phyloP scores from a whole-genome alignment of 2,329 filamentous ascomycete species.

The Microascus cirrosus region DNA sequence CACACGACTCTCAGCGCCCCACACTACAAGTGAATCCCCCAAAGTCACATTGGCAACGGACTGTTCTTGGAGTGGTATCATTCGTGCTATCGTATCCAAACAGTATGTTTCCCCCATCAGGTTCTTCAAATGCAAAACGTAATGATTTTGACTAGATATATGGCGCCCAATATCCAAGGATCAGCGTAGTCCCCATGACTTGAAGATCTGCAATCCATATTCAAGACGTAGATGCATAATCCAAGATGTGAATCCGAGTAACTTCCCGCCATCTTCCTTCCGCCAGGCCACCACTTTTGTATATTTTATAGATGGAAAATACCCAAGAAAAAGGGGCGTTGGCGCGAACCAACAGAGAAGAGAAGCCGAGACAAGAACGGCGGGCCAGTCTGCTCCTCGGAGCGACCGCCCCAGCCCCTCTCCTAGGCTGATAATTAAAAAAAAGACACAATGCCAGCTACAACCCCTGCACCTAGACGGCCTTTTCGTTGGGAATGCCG shows the following conservation, averaged over 20 bases:
- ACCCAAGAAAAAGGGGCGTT: not conserved
- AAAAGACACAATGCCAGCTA: not conserved
- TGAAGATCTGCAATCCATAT: not conserved
- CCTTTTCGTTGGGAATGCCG: not conserved
- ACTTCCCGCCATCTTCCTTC: not conserved
- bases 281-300: not conserved
- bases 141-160: too few species aligned
- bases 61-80: too few species aligned
- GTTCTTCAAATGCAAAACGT: too few species aligned
- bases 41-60: too few species aligned
- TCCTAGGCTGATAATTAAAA: not conserved
- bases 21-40: too few species aligned
- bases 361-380: not conserved
- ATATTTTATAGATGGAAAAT: not conserved
- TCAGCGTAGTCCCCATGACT: not conserved
- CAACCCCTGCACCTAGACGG: not conserved
- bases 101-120: too few species aligned
- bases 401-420: not conserved
- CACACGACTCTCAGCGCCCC: too few species aligned
- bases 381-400: not conserved
- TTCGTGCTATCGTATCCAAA: too few species aligned
- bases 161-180: too few species aligned
- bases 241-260: not conserved
- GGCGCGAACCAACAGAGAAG: not conserved
- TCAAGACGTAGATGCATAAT: not conserved